A percentile compares a stretch with the other conserved stretches of the same genome.
phyloP scores from a whole-genome alignment of 208 protist species.

The Acanthamoeba castellanii region DNA sequence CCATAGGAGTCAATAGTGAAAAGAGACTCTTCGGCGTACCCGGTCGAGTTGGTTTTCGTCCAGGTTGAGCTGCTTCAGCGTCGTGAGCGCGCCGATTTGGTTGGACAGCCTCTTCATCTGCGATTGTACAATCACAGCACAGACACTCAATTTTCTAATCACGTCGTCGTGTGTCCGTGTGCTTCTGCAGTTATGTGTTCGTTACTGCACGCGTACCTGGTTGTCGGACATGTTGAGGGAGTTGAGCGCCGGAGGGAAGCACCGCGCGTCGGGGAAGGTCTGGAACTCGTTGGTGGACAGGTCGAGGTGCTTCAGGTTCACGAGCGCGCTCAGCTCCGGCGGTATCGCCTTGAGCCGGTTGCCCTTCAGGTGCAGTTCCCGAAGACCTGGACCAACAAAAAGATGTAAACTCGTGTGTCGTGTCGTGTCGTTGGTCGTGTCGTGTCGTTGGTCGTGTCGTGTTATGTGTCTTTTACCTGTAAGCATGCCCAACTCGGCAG shows the following conservation, averaged over 20 bases:
- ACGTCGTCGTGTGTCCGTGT: too few species aligned
- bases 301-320: constrained; percentile 7
- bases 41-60: constrained; percentile 59
- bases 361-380: constrained; percentile 51
- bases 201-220: background rate
- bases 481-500: constrained; percentile 4
- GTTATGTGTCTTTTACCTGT: background rate
- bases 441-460: too few species aligned
- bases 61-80: constrained; percentile 57
- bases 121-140: background rate
- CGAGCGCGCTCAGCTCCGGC: constrained; percentile 16
- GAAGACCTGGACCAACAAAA: background rate
- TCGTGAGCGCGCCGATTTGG: background rate
- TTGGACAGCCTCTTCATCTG: constrained; percentile 42
- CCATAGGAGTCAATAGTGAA: too few species aligned
- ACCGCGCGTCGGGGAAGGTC: background rate
- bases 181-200: too few species aligned
- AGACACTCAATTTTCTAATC: too few species aligned
- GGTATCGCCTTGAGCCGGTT: constrained; percentile 28
- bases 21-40: background rate
- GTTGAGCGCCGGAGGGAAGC: constrained; percentile 40
- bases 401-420: background rate
- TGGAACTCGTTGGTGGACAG: constrained; percentile 64
- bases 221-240: constrained; percentile 70
- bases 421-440: background rate